These are phyloP conservation scores for Arthrobotrys sinensis DNA, from an alignment of 2,329 filamentous ascomycete species.

Conservation along the genomic window DNA sequence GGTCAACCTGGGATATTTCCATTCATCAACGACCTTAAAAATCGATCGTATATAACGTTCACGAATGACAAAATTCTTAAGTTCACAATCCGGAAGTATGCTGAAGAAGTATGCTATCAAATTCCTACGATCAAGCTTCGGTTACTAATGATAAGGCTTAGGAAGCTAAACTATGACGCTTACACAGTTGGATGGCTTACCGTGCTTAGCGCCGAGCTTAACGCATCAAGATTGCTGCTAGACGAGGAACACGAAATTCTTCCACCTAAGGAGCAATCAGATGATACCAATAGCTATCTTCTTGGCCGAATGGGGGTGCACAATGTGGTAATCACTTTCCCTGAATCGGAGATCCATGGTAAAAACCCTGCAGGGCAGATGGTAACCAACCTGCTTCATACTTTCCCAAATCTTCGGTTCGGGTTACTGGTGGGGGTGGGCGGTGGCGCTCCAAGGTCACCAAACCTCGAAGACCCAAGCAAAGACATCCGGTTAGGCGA, in stretches of 20 bases:
- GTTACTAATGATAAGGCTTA: neutral
- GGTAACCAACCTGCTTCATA: neutral
- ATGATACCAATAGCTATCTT: slow-evolving; percentile 3
- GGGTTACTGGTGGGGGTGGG: slow-evolving; percentile 18
- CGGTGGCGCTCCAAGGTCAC: neutral
- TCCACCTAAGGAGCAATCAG: neutral
- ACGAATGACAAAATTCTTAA: no score
- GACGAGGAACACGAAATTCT: slow-evolving; percentile 13
- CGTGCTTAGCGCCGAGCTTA: neutral
- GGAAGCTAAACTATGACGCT: slow-evolving; percentile 4
- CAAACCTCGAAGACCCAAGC: neutral
- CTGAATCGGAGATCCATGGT: neutral
- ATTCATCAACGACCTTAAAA: no score
- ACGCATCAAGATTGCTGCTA: slow-evolving; percentile 2
- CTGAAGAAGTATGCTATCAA: no score
- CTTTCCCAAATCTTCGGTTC: slow-evolving; percentile 14
- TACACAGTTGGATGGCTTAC: slow-evolving; percentile 8
- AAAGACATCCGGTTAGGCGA: slow-evolving; percentile 29
- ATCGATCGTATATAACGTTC: no score
- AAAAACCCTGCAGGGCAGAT: neutral
- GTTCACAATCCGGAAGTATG: no score
- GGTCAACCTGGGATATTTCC: no score
- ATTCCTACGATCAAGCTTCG: no score
- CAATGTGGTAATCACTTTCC: slow-evolving; percentile 13
- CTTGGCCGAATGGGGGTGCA: slow-evolving; percentile 23